Percentiles rank a stretch among this genome's conserved stretches.
Evolutionary conservation across 257 asterid genomes (phyloP).

Genomic region (Linderniella brevidens): DNA sequence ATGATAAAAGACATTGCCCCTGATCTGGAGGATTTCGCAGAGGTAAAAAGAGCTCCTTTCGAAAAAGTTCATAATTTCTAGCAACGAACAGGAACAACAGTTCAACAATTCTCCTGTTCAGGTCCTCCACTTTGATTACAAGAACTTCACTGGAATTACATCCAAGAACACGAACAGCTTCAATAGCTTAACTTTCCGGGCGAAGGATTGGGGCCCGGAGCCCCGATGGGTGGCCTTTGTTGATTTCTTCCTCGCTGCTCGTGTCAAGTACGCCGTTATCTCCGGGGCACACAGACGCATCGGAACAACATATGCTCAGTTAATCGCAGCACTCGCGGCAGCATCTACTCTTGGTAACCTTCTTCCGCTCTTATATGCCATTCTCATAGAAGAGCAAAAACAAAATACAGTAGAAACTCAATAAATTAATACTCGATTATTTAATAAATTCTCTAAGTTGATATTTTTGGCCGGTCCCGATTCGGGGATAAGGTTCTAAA

Average conservation of each 20-base stretch:
- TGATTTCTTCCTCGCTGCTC: conserved; percentile 90
- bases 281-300: conserved; percentile 95
- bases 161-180: conserved; percentile 20
- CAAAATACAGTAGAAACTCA: too few species aligned
- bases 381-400: background rate
- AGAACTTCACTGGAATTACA: conserved; percentile 39
- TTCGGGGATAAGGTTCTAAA: too few species aligned
- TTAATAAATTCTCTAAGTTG: too few species aligned
- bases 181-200: conserved; percentile 33
- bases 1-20: conserved; percentile 41
- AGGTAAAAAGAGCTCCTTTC: conserved; percentile 24
- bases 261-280: conserved; percentile 60
- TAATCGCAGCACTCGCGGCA: conserved; percentile 87
- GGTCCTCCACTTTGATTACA: conserved; percentile 75
- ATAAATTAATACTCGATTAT: too few species aligned
- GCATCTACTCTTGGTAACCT: conserved; percentile 55
- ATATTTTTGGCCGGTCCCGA: too few species aligned
- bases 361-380: conserved; percentile 2
- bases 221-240: conserved; percentile 99
- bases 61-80: background rate
- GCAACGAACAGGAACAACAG: too few species aligned
- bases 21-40: conserved; percentile 45
- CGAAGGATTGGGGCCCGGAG: conserved; percentile 92
- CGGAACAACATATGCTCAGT: conserved; percentile 83
- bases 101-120: conserved; percentile 14